phyloP scores from a whole-genome alignment of 305 asterid genomes.

The Striga hermonthica region DNA sequence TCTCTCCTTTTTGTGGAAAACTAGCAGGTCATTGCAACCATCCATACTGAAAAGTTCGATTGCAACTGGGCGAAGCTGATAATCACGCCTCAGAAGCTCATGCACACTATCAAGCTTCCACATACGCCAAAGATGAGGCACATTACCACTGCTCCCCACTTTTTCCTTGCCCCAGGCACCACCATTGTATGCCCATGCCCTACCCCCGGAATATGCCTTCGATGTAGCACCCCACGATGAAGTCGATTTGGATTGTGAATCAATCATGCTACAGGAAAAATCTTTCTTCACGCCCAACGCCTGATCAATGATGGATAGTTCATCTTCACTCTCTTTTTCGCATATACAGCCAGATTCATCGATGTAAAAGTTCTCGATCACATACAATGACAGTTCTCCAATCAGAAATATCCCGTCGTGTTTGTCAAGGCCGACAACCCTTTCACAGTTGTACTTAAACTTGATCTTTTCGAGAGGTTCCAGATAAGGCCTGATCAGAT shows the following conservation, averaged over 20 bases:
- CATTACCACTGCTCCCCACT: slow-evolving; percentile 65
- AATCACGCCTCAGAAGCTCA: slow-evolving; percentile 96
- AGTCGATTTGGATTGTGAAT: slow-evolving; percentile 79
- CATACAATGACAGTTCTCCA: slow-evolving; percentile 84
- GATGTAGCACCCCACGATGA: slow-evolving; percentile 83
- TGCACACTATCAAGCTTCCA: slow-evolving; percentile 99
- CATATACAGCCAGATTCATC: slow-evolving; percentile 95
- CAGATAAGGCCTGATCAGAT: slow-evolving; percentile 92
- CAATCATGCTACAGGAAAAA: slow-evolving; percentile 61
- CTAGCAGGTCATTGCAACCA: slow-evolving; percentile 98
- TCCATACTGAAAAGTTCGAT: slow-evolving; percentile 99
- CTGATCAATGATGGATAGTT: slow-evolving; percentile 90
- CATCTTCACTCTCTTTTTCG: slow-evolving; percentile 94
- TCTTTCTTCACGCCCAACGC: slow-evolving; percentile 98
- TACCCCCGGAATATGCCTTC: slow-evolving; percentile 73
- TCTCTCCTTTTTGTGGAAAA: slow-evolving; percentile 96
- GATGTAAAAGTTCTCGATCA: slow-evolving; percentile 92
- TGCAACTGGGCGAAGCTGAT: slow-evolving; percentile 99
- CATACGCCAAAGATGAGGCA: slow-evolving; percentile 98
- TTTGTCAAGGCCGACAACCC: slow-evolving; percentile 98
- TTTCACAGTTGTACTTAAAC: slow-evolving; percentile 90
- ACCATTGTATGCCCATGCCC: slow-evolving; percentile 99
- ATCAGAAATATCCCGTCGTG: slow-evolving; percentile 95
- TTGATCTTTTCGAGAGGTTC: slow-evolving; percentile 86
- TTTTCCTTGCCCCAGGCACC: slow-evolving; percentile 99